phyloP scores from a whole-genome alignment of 192 early-diverging fungal genomes.

The Funneliformis geosporum region DNA sequence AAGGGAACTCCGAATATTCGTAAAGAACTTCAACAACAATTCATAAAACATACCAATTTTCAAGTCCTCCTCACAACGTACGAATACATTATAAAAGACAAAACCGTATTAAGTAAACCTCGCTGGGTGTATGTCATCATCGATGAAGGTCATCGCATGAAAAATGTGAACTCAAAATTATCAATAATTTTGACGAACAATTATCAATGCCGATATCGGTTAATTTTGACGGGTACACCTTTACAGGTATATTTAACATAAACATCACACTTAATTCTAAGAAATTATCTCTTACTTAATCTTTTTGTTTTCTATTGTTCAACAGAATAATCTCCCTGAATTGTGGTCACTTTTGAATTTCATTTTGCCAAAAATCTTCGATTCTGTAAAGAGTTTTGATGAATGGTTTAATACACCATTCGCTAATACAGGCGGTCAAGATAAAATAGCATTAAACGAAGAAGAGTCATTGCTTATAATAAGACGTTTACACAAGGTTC shows the following conservation, averaged over 20 bases:
- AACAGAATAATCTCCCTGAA: slow-evolving; percentile 93
- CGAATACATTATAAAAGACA: slow-evolving; percentile 95
- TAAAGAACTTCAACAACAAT: slow-evolving; percentile 62
- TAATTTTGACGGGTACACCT: slow-evolving; percentile 98
- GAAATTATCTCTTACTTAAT: not conserved
- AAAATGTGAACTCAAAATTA: slow-evolving; percentile 89
- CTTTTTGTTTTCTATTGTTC: not conserved
- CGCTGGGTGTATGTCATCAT: slow-evolving; percentile 99
- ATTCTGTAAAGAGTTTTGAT: slow-evolving; percentile 95
- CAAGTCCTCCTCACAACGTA: slow-evolving; percentile 97
- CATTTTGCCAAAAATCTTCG: slow-evolving; percentile 94
- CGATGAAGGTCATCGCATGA: slow-evolving; percentile 99
- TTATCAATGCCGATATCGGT: slow-evolving; percentile 86
- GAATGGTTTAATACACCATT: slow-evolving; percentile 99
- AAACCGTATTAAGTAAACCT: slow-evolving; percentile 80
- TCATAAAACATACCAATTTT: slow-evolving; percentile 79
- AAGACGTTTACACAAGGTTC: slow-evolving; percentile 90
- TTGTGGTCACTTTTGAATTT: slow-evolving; percentile 97
- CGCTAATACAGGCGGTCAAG: slow-evolving; percentile 74
- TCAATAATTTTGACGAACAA: slow-evolving; percentile 82
- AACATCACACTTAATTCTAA: not conserved
- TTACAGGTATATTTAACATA: slow-evolving; percentile 63
- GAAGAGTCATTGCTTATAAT: slow-evolving; percentile 98
- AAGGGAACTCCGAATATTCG: slow-evolving; percentile 84
- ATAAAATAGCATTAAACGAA: slow-evolving; percentile 93